These are phyloP conservation scores for Panicum miliaceum DNA, from an alignment of 176 grass and related monocot genomes.

Conservation along the genomic window DNA sequence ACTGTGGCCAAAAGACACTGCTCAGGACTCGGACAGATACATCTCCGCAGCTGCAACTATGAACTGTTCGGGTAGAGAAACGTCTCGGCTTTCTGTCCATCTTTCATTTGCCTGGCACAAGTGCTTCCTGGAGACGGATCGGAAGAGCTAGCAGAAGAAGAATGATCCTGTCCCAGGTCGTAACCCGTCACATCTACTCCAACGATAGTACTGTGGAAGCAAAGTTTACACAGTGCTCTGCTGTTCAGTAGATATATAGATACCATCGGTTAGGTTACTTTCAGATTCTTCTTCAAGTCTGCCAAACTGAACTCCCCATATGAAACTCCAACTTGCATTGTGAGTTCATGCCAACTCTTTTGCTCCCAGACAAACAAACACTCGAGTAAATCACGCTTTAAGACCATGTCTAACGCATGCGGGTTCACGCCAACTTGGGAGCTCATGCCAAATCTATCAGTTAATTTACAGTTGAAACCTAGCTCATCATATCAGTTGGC, in stretches of 20 bases:
- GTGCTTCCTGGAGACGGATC: conserved; percentile 5
- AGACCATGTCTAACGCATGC: conserved; percentile 18
- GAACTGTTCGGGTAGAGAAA: conserved; percentile 27
- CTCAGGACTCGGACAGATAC: conserved; percentile 28
- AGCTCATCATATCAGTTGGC: background rate
- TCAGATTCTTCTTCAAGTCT: conserved; percentile 24
- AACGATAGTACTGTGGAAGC: conserved; percentile 22
- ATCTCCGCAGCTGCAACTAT: conserved; percentile 19
- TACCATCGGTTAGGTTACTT: conserved; percentile 4
- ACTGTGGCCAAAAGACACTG: conserved; percentile 18
- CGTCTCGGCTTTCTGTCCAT: conserved; percentile 12
- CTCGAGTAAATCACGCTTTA: background rate
- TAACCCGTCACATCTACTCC: conserved; percentile 7
- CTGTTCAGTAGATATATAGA: background rate
- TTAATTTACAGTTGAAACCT: conserved; percentile 20
- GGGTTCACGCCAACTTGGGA: background rate
- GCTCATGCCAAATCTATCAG: background rate
- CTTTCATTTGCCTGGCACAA: background rate
- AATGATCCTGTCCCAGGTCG: conserved; percentile 28
- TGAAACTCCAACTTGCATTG: conserved; percentile 17
- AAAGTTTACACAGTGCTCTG: background rate
- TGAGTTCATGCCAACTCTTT: conserved; percentile 14
- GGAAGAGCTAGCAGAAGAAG: background rate
- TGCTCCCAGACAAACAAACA: background rate
- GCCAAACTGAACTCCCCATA: conserved; percentile 4